Evolutionary conservation across 2,329 filamentous ascomycete species (phyloP).

Genomic region (Pyrenophora teres): DNA sequence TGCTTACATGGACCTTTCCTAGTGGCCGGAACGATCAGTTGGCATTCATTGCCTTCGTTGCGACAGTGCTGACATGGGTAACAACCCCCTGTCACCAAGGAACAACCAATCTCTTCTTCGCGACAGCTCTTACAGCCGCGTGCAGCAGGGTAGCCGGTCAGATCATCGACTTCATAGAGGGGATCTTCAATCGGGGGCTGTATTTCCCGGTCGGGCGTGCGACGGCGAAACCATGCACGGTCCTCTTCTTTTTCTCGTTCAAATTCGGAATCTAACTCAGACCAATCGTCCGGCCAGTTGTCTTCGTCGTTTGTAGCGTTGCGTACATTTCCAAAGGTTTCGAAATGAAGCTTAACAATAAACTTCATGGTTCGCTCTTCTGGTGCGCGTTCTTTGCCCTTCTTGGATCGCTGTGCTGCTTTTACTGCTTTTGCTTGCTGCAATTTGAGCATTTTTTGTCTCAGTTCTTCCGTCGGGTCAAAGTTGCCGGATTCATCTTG

Average conservation of each 20-base stretch:
- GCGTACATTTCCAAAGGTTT: conserved; percentile 22
- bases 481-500: conserved; percentile 47
- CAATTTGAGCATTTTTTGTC: conserved; percentile 2
- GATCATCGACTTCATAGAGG: conserved; percentile 23
- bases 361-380: conserved; percentile 18
- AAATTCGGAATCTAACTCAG: conserved; percentile 24
- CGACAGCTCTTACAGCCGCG: conserved; percentile 46
- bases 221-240: conserved; percentile 12
- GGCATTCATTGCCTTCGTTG: conserved; percentile 32
- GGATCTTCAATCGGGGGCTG: conserved; percentile 35
- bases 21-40: conserved; percentile 37
- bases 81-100: conserved; percentile 33
- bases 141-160: conserved; percentile 41
- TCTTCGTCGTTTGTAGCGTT: conserved; percentile 32
- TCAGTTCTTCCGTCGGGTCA: conserved; percentile 29
- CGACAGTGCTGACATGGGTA: conserved; percentile 34
- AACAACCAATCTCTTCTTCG: conserved; percentile 24
- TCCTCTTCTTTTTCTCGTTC: conserved; percentile 15
- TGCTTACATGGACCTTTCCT: conserved; percentile 43
- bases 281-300: conserved; percentile 36
- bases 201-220: conserved; percentile 10
- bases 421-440: conserved; percentile 19
- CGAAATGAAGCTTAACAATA: conserved; percentile 25
- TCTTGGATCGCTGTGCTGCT: conserved; percentile 9
- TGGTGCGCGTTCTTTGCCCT: conserved; percentile 4